These are phyloP conservation scores for Pezicula radicicola DNA, from an alignment of 2,329 filamentous ascomycete genomes.

Conservation along the genomic window DNA sequence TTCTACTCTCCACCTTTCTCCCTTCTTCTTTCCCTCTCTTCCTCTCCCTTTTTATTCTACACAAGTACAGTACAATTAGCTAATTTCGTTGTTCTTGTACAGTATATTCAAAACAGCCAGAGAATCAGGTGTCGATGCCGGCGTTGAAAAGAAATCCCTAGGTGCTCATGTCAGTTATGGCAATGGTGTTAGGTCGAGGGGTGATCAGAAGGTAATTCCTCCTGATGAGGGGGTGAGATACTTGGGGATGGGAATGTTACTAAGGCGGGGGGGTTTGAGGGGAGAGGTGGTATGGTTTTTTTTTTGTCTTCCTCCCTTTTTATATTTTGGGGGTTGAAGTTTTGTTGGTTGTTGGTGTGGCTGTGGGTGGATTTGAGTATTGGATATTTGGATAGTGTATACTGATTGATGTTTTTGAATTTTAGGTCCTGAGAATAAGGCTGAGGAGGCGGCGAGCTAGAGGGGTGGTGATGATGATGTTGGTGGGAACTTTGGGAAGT, in stretches of 20 bases:
- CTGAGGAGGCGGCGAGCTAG: conserved; percentile 31
- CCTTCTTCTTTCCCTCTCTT: not conserved
- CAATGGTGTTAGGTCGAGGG: conserved; percentile 37
- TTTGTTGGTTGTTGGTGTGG: too few species aligned
- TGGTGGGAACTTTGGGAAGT: too few species aligned
- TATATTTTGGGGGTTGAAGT: too few species aligned
- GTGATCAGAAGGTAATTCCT: conserved; percentile 45
- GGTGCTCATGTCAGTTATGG: conserved; percentile 40
- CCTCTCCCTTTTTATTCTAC: not conserved
- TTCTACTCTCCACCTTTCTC: too few species aligned
- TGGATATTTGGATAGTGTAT: too few species aligned
- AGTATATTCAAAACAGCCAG: conserved; percentile 24
- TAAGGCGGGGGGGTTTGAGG: conserved; percentile 46
- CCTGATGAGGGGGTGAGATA: conserved; percentile 39
- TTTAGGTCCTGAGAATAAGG: conserved; percentile 41
- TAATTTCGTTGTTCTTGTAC: too few species aligned
- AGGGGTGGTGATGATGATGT: conserved; percentile 18
- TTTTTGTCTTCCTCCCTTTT: too few species aligned
- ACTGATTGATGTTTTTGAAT: too few species aligned
- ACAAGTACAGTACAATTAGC: not conserved
- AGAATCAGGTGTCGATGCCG: conserved; percentile 45
- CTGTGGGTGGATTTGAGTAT: too few species aligned
- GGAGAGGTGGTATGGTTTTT: conserved; percentile 27
- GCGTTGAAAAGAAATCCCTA: conserved; percentile 37
- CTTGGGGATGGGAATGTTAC: conserved; percentile 31